Percentiles rank a stretch among this genome's conserved stretches.
phyloP scores from a whole-genome alignment of 129 eudicot species.

The Ambrosia trifida region DNA sequence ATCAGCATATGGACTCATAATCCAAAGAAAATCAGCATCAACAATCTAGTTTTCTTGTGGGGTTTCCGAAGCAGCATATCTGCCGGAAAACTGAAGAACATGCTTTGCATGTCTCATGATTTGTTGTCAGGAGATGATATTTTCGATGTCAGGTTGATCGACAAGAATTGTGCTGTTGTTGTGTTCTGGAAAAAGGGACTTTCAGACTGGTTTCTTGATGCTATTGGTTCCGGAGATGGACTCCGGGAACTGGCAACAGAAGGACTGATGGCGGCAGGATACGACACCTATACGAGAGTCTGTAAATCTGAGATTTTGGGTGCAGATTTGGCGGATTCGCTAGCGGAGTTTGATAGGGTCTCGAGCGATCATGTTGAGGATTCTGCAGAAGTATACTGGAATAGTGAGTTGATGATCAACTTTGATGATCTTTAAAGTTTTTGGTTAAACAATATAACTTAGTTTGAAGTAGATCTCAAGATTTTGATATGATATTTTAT shows the following conservation, averaged over 20 bases:
- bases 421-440: conserved; percentile 54
- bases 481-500: neutral
- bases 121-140: conserved; percentile 47
- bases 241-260: conserved; percentile 56
- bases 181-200: conserved; percentile 68
- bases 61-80: conserved; percentile 70
- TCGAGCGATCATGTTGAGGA: conserved; percentile 28
- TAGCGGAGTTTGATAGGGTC: conserved; percentile 39
- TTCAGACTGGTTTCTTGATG: conserved; percentile 49
- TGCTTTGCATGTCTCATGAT: conserved; percentile 49
- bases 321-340: conserved; percentile 58
- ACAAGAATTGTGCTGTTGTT: conserved; percentile 70
- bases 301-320: conserved; percentile 62
- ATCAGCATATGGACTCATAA: conserved; percentile 56
- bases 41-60: conserved; percentile 79
- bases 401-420: conserved; percentile 54
- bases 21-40: conserved; percentile 43
- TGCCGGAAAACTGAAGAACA: conserved; percentile 51
- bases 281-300: conserved; percentile 47
- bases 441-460: conserved; percentile 11
- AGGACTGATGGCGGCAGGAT: conserved; percentile 66
- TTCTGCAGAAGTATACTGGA: conserved; percentile 54
- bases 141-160: conserved; percentile 73
- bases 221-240: conserved; percentile 57
- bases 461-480: conserved; percentile 6